Evolutionary conservation across 768 basidiomycete genomes (phyloP).

Genomic region (Lactarius deliciosus): DNA sequence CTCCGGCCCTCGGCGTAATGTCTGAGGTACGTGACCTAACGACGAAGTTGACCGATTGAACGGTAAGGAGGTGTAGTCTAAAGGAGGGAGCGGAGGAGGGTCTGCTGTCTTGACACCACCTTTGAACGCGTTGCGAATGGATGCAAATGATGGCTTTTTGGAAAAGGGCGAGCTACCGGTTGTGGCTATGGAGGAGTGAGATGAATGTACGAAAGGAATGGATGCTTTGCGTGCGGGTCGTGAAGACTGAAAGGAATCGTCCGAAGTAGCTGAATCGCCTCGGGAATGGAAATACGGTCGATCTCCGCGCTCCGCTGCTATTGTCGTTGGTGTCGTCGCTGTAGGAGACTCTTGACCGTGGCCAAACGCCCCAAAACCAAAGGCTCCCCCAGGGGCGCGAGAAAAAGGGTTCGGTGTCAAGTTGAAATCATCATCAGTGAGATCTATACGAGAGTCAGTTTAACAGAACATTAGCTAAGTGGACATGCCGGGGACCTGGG

Average conservation of each 20-base stretch:
- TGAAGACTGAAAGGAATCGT: conserved; percentile 68
- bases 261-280: conserved; percentile 76
- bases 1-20: conserved; percentile 41
- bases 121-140: conserved; percentile 85
- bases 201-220: conserved; percentile 65
- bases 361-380: conserved; percentile 34
- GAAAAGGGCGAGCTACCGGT: conserved; percentile 52
- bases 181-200: conserved; percentile 62
- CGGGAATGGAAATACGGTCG: conserved; percentile 71
- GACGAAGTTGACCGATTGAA: conserved; percentile 83
- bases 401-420: conserved; percentile 70
- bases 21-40: conserved; percentile 49
- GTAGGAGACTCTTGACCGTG: conserved; percentile 70
- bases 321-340: conserved; percentile 49
- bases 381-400: conserved; percentile 43
- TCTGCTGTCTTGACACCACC: conserved; percentile 54
- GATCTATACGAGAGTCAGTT: conserved; percentile 47
- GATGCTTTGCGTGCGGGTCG: conserved; percentile 42
- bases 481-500: conserved; percentile 38
- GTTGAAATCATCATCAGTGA: conserved; percentile 71
- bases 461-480: conserved; percentile 22
- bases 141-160: conserved; percentile 84
- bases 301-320: conserved; percentile 46
- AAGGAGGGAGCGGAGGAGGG: conserved; percentile 70
- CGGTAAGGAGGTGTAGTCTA: conserved; percentile 69